These are phyloP conservation scores for Ceratocystis cacaofunesta DNA, from an alignment of 2,329 filamentous ascomycete genomes.

Conservation along the genomic window DNA sequence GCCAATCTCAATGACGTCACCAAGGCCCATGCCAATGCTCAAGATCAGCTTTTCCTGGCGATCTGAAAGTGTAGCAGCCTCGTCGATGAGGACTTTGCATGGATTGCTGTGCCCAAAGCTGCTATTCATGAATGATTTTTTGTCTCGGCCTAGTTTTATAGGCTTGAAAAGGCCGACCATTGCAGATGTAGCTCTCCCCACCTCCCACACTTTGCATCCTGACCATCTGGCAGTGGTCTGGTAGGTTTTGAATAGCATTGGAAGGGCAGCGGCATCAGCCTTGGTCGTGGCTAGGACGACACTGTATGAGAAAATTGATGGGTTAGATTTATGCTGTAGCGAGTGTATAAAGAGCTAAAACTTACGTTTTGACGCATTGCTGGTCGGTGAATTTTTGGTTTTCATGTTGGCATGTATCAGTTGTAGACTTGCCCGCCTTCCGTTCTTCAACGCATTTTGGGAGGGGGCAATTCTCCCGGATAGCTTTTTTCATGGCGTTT, in stretches of 20 bases:
- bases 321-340: not conserved
- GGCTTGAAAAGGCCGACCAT: conserved; percentile 23
- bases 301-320: not conserved
- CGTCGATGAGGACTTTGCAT: conserved; percentile 22
- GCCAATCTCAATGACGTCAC: conserved; percentile 18
- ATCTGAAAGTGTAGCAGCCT: conserved; percentile 20
- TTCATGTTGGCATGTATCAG: not conserved
- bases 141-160: conserved; percentile 21
- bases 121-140: conserved; percentile 20
- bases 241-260: conserved; percentile 22
- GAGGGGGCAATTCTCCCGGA: not conserved
- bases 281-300: not conserved
- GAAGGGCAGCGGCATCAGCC: conserved; percentile 12
- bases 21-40: conserved; percentile 22
- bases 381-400: not conserved
- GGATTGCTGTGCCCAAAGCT: conserved; percentile 21
- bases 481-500: not conserved
- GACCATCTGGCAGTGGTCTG: conserved; percentile 18
- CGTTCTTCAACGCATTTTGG: not conserved
- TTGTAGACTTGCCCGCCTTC: not conserved
- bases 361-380: not conserved
- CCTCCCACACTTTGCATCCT: conserved; percentile 22
- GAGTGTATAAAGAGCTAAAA: not conserved
- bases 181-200: conserved; percentile 23
- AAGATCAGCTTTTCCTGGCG: conserved; percentile 17